phyloP scores from a whole-genome alignment of 176 grass and related monocot genomes.

The Hsuehochloa calcarea region DNA sequence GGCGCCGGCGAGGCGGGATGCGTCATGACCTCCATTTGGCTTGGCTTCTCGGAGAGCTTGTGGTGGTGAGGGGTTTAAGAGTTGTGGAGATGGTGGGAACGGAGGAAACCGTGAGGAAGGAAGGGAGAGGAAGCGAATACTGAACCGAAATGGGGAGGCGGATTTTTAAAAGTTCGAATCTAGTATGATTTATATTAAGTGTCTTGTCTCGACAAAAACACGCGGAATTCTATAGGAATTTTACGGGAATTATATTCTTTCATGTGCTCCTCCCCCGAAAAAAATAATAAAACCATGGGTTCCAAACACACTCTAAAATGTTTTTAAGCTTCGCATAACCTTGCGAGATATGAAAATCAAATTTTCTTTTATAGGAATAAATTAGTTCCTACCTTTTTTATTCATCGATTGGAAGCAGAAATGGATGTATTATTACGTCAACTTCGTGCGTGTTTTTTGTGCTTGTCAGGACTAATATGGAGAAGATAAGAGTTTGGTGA shows the following conservation, averaged over 20 bases:
- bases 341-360: background rate
- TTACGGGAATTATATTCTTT: background rate
- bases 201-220: background rate
- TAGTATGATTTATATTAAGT: background rate
- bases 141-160: background rate
- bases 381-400: background rate
- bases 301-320: background rate
- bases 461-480: background rate
- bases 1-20: conserved; percentile 15
- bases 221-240: background rate
- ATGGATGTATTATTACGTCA: background rate
- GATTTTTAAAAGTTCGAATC: background rate
- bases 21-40: conserved; percentile 31
- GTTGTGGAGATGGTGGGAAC: conserved; percentile 23
- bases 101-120: conserved; percentile 44
- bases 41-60: conserved; percentile 1
- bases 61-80: conserved; percentile 27
- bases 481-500: background rate
- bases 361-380: background rate
- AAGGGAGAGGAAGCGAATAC: background rate
- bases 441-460: background rate
- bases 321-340: background rate
- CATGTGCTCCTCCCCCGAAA: background rate
- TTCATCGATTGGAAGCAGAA: background rate
- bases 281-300: background rate